A percentile compares a stretch with the other conserved stretches of the same genome.
Conservation (phyloP, 176 grass and related monocot species). For the Calamus simplicifolius region DNA sequence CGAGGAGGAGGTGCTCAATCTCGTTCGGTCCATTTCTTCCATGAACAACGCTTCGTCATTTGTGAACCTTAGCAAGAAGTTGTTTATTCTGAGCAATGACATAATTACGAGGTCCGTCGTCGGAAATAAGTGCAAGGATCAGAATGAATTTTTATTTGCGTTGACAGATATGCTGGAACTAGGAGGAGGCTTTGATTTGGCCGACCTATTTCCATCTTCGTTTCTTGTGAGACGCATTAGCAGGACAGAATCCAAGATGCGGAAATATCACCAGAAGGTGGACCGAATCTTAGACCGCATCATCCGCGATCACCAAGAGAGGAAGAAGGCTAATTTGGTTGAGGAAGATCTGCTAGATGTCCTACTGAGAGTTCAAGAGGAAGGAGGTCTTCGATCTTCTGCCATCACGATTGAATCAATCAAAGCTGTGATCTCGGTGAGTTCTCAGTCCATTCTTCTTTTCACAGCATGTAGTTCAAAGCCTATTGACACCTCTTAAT, state of each 20-base stretch:
- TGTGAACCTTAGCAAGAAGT: slow-evolving; percentile 15
- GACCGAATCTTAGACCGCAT: neutral
- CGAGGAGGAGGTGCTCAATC: no score
- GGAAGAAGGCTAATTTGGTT: neutral
- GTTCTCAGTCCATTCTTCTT: no score
- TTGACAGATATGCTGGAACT: no score
- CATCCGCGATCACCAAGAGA: neutral
- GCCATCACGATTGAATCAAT: neutral
- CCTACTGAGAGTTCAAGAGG: neutral
- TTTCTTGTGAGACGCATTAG: no score
- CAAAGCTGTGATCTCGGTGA: slow-evolving; percentile 15
- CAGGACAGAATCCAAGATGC: no score
- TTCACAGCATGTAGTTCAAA: no score
- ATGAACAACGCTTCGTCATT: no score
- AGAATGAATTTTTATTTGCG: slow-evolving; percentile 7
- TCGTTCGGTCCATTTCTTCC: no score
- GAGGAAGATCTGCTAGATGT: slow-evolving; percentile 10
- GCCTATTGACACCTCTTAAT: no score
- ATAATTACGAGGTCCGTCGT: slow-evolving; percentile 4
- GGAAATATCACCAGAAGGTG: neutral
- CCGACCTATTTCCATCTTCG: no score
- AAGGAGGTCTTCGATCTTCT: slow-evolving; percentile 2
- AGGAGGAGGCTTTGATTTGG: no score
- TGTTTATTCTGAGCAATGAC: slow-evolving; percentile 1
- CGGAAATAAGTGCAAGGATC: slow-evolving; percentile 22